phyloP scores from a whole-genome alignment of 1,284 basidiomycete genomes.

The Bjerkandera adusta region DNA sequence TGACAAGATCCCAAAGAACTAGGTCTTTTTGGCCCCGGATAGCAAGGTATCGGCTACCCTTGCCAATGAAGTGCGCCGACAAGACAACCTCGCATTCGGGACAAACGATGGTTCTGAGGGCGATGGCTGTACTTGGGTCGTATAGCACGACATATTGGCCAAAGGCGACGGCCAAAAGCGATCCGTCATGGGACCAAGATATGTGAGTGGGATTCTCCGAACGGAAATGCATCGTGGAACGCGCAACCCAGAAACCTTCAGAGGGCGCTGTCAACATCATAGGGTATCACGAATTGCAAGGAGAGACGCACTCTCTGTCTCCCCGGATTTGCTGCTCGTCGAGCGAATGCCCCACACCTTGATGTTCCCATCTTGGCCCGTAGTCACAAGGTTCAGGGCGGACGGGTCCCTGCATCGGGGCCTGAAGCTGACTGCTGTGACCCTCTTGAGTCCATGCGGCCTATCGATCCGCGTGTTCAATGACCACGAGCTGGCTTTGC shows the following conservation, averaged over 20 bases:
- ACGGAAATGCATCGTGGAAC: slow-evolving; percentile 71
- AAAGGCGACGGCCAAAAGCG: slow-evolving; percentile 79
- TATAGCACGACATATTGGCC: slow-evolving; percentile 76
- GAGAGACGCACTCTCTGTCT: slow-evolving; percentile 44
- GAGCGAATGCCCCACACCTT: slow-evolving; percentile 70
- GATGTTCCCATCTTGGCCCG: slow-evolving; percentile 65
- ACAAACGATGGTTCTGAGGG: slow-evolving; percentile 63
- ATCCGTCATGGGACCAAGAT: slow-evolving; percentile 86
- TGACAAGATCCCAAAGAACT: slow-evolving; percentile 81
- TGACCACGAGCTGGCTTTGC: slow-evolving; percentile 58
- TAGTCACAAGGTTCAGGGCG: slow-evolving; percentile 51
- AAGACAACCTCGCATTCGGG: slow-evolving; percentile 47
- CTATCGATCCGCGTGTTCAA: slow-evolving; percentile 89
- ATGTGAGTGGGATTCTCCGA: slow-evolving; percentile 62
- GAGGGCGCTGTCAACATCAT: slow-evolving; percentile 1
- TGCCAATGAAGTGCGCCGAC: slow-evolving; percentile 65
- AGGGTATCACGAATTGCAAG: not conserved
- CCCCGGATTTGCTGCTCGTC: slow-evolving; percentile 40
- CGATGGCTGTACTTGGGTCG: slow-evolving; percentile 67
- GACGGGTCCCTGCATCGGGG: slow-evolving; percentile 35
- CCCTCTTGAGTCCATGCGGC: slow-evolving; percentile 72
- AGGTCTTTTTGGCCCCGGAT: slow-evolving; percentile 52
- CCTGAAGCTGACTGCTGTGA: slow-evolving; percentile 74
- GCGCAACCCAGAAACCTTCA: slow-evolving; percentile 76
- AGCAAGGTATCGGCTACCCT: slow-evolving; percentile 60